Conservation (phyloP, 139 green algal species). For the Tetraselmis striata region DNA sequence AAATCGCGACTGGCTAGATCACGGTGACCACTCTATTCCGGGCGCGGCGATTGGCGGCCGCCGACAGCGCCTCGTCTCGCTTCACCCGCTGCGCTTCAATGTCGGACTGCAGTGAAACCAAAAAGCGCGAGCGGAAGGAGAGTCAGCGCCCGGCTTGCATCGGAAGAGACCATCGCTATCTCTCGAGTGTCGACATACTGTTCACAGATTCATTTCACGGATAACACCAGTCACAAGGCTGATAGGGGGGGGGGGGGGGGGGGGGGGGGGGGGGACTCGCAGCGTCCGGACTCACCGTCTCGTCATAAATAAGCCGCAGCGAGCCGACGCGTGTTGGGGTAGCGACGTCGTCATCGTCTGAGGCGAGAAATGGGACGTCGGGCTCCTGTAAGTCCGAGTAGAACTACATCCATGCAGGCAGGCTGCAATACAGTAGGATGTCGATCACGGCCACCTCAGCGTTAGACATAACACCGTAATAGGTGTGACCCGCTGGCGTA, state of each 20-base stretch:
- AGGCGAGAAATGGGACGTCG: no score
- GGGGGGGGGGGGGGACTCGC: no score
- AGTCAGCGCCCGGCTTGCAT: no score
- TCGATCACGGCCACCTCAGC: background rate
- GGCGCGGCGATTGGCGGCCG: background rate
- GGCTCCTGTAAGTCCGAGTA: no score
- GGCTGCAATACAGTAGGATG: background rate
- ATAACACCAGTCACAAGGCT: background rate
- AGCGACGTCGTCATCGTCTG: background rate
- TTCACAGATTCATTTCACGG: background rate
- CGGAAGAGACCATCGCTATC: no score
- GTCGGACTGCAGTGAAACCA: background rate
- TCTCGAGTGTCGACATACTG: no score
- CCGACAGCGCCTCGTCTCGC: background rate
- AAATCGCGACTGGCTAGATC: no score
- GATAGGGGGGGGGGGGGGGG: background rate
- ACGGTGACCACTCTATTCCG: background rate
- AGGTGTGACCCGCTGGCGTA: no score
- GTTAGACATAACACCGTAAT: background rate
- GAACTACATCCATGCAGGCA: background rate
- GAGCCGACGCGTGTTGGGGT: background rate
- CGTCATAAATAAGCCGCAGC: background rate
- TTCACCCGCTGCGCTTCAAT: background rate
- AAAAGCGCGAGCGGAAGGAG: background rate
- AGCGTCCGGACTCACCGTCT: no score